Conservation (phyloP, 140 eudicot genomes). For the Oenanthe javanica region DNA sequence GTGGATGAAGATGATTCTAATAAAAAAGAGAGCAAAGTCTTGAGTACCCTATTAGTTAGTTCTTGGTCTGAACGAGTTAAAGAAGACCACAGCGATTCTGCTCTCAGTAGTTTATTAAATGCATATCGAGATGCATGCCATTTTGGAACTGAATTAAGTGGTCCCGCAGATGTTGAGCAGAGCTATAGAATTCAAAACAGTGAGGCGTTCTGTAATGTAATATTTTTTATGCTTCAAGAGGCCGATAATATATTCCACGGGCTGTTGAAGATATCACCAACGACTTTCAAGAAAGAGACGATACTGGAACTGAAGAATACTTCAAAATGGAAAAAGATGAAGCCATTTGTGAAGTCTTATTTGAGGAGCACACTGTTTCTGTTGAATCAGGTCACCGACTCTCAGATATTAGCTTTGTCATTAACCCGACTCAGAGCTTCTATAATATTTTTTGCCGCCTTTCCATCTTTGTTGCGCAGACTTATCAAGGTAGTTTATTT, state of each 20-base stretch:
- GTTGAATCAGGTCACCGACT: constrained; percentile 73
- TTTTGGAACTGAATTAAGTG: constrained; percentile 57
- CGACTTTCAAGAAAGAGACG: constrained; percentile 52
- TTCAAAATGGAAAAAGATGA: constrained; percentile 60
- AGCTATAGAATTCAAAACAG: constrained; percentile 40
- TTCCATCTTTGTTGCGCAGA: constrained; percentile 61
- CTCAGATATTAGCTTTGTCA: constrained; percentile 51
- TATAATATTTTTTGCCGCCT: constrained; percentile 61
- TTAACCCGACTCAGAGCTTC: constrained; percentile 60
- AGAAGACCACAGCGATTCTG: constrained; percentile 44
- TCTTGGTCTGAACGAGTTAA: constrained; percentile 51
- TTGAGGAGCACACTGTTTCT: constrained; percentile 72
- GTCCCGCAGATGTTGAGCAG: constrained; percentile 15
- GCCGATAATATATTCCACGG: constrained; percentile 67
- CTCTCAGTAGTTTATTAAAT: constrained; percentile 55
- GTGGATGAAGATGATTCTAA: constrained; percentile 29
- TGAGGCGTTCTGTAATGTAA: constrained; percentile 51
- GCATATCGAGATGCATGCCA: constrained; percentile 94
- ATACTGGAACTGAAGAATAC: constrained; percentile 49
- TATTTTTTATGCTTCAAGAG: constrained; percentile 59
- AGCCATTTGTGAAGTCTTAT: constrained; percentile 74
- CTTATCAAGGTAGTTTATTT: constrained; percentile 57
- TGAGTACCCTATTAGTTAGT: constrained; percentile 36
- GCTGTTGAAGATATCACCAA: constrained; percentile 45
- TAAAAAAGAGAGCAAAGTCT: constrained; percentile 26